Base-by-base conservation (phyloP, 75 land plant genomes). In the Selaginella moellendorffii region DNA sequence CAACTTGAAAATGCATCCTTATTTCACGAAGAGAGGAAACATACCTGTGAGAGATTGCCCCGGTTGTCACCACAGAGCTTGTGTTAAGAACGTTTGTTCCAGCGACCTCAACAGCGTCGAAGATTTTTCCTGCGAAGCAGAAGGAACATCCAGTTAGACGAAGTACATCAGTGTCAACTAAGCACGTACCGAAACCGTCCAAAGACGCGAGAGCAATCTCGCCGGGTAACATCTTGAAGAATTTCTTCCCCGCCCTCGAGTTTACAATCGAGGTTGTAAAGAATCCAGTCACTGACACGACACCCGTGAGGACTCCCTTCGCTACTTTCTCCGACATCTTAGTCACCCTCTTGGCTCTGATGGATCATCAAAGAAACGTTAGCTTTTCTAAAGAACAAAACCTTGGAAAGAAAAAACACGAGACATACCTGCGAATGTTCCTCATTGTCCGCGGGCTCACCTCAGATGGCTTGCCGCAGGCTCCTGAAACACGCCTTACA, bases 61-160 rank as follows among this genome's bases (percentile, higher is more conserved):
- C 77, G 18, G 79, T 63, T 46, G 84, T 76, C 0, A 72, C 81
- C 52, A 53, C 69, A 2, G 83, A 72, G 24, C 91, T 84, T 30
- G 82, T 77, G 9, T 72, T 66, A 27, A 90, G 31, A 2, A 82
- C 69, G 51, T 76, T 78, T 31, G 71, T 82, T 26, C 89, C 82
- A 1, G 97, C 97, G 28, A 53, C 76, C 72, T 90, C 97, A 22
- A 78, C 73, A 29, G 97, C 97, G 75, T 90, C 92, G 30, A 87
- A 54, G 12, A 90, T 64, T 56, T 65, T 82, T 24, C 76, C 97
- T 87, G 82, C 54, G 69, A 9, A 59, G 51, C 0, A 9, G 27
- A 65, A n/a, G n/a, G n/a, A n/a, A n/a, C n/a, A n/a, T n/a, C n/a
- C n/a, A n/a, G n/a, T n/a, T n/a, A n/a, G n/a, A n/a, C n/a, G n/a